Evolutionary conservation across 345 rosid genomes (phyloP), one percentile per base, ranked within the genome.

Genomic region (Psidium friedrichsthalianum): DNA sequence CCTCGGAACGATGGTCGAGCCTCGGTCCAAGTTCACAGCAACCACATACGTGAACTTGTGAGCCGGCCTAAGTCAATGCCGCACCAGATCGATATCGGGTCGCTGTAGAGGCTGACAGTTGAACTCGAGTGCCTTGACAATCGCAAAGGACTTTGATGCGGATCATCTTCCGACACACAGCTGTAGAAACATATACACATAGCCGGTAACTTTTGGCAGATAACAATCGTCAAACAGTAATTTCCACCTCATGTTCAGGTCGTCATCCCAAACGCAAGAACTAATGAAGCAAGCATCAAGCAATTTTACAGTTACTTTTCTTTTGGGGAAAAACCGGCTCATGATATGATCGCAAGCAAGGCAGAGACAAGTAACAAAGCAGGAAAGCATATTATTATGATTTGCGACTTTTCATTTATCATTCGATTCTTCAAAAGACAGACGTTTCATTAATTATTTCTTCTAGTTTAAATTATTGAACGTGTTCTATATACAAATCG

Each of bases 401-500:
- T 29, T 16, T 32, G 76, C 2, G 8, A 64, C 22, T 29, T 29
- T 15, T 15, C 44, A 36, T 29, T 64, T 16, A 29, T 64, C 76
- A 8, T 16, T 64, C 5, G 76, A 29, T 1, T 64, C 32, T 64
- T 8, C 7, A 64, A 14, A 29, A 7, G 18, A 29, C 11, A 29
- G 36, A 29, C 20, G 32, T 20, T 29, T 29, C 24, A 36, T 29
- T 15, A 64, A 32, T 64, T 16, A 32, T 29, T 64, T 64, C 76
- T 64, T 61, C 22, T 5, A 1, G 6, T 64, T 64, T 8, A 8
- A 29, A 29, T 3, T 29, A 29, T 32, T 4, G 15, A 64, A 29
- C 3, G 42, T 4, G 0, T 27, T 27, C 20, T 1, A 59, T 0
- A 15, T 29, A 14, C 2, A 3, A 27, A n/a, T 44, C 1, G 47